Conservation (phyloP, 164 flowering plant genomes). For the Liriodendron chinense region DNA sequence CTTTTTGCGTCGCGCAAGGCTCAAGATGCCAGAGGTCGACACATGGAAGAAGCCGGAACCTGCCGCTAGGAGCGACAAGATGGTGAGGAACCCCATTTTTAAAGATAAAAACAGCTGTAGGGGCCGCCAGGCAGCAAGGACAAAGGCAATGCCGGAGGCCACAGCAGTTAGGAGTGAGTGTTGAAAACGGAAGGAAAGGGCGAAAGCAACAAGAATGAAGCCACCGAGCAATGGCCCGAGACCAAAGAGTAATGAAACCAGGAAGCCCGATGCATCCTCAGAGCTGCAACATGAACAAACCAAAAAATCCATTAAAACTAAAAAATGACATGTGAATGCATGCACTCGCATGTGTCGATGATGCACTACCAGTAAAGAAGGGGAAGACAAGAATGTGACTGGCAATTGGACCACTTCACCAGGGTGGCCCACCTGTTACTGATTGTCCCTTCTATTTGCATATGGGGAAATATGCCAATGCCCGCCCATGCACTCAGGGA, state of each 20-base stretch:
- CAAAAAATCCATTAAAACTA: background rate
- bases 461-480: too few species aligned
- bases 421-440: too few species aligned
- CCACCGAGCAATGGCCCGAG: slow-evolving; percentile 95
- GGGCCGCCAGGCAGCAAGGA: slow-evolving; percentile 90
- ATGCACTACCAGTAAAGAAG: too few species aligned
- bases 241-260: slow-evolving; percentile 87
- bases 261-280: slow-evolving; percentile 79
- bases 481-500: too few species aligned
- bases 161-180: slow-evolving; percentile 81
- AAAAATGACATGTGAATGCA: background rate
- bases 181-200: slow-evolving; percentile 68
- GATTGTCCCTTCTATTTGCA: too few species aligned
- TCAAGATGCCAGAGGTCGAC: slow-evolving; percentile 43
- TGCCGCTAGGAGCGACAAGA: slow-evolving; percentile 39
- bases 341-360: too few species aligned
- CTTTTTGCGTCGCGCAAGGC: slow-evolving; percentile 44
- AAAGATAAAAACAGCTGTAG: slow-evolving; percentile 62
- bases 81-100: slow-evolving; percentile 61
- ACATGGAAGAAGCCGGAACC: slow-evolving; percentile 53
- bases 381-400: too few species aligned
- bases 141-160: slow-evolving; percentile 89
- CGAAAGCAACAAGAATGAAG: slow-evolving; percentile 57
- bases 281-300: slow-evolving; percentile 44
- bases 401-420: too few species aligned